Evolutionary conservation across 73 alveolate genomes (phyloP).

Genomic region (Blepharisma stoltei): DNA sequence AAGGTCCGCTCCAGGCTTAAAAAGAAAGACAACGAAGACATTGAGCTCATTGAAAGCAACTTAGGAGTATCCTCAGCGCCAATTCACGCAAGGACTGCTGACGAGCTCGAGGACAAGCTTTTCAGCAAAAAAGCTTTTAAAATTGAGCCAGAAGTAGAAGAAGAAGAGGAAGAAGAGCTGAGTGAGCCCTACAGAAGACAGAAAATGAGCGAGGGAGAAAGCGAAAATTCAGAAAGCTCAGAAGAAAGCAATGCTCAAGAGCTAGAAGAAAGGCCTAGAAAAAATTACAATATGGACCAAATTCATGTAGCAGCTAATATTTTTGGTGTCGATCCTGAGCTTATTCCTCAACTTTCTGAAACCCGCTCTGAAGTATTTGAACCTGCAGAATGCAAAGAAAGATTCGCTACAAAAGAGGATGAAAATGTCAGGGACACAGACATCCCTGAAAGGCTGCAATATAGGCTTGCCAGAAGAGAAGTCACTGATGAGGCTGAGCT

Average conservation of each 20-base stretch:
- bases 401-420: constrained; percentile 10
- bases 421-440: constrained; percentile 4
- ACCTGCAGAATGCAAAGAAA: constrained; percentile 33
- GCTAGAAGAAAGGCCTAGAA: background rate
- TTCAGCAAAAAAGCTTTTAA: no score
- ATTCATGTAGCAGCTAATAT: background rate
- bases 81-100: no score
- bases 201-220: background rate
- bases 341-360: background rate
- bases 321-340: background rate
- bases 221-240: background rate
- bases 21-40: background rate
- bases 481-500: background rate
- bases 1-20: background rate
- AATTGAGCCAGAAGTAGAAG: no score
- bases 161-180: no score
- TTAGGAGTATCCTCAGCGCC: background rate
- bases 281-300: background rate
- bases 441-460: constrained; percentile 31
- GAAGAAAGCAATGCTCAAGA: background rate
- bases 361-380: constrained; percentile 2
- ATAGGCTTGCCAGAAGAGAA: background rate
- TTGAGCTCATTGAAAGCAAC: background rate
- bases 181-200: background rate
- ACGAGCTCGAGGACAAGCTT: no score